Conservation (phyloP, 2,329 filamentous ascomycete species). For the Aspergillus sp. region DNA sequence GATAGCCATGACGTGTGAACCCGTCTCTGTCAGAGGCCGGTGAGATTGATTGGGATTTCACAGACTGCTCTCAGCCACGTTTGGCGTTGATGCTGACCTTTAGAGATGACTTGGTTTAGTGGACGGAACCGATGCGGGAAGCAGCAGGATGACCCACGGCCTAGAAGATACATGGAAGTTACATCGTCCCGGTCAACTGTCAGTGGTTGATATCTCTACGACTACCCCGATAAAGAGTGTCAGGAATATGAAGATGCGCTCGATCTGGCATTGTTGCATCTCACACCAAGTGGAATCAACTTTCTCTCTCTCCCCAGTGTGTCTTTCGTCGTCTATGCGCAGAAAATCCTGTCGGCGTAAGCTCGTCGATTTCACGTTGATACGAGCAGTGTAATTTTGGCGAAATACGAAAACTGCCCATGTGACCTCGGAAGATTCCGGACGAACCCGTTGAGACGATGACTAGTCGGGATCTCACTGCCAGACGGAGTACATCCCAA, state of each 20-base stretch:
- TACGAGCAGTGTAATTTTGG: constrained; percentile 13
- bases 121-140: not conserved
- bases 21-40: too few species aligned
- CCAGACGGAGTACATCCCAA: not conserved
- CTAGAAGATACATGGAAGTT: constrained; percentile 9
- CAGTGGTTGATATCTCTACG: too few species aligned
- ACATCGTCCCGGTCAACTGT: not conserved
- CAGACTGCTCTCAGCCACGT: too few species aligned
- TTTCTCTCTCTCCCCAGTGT: constrained; percentile 30
- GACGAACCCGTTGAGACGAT: constrained; percentile 3
- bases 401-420: constrained; percentile 12
- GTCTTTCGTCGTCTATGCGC: constrained; percentile 1
- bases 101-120: not conserved
- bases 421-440: constrained; percentile 28
- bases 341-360: not conserved
- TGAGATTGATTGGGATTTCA: too few species aligned
- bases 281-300: constrained; percentile 25
- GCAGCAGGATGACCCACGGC: not conserved
- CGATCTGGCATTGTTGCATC: not conserved
- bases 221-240: too few species aligned
- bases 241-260: too few species aligned
- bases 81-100: too few species aligned
- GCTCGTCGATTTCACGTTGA: constrained; percentile 7
- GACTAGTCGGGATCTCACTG: not conserved
- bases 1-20: not conserved